These are phyloP conservation scores for Phaeosphaeria sp. DNA, from an alignment of 2,329 filamentous ascomycete genomes.

Conservation along the genomic window DNA sequence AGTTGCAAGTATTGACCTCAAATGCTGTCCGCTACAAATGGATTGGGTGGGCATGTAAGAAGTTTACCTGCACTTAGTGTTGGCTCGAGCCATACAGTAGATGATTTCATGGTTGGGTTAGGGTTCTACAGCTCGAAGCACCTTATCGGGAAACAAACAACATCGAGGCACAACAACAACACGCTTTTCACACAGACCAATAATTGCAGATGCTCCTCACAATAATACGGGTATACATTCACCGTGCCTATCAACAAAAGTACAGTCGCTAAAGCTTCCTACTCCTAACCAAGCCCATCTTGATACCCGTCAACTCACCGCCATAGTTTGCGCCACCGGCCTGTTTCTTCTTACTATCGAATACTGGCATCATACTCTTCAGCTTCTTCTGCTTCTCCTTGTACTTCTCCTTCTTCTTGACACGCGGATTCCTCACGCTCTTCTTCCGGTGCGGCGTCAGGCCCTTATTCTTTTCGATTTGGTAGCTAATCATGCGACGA, in stretches of 20 bases:
- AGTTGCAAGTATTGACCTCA: neutral
- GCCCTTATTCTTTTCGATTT: constrained; percentile 98
- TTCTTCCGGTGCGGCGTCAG: constrained; percentile 89
- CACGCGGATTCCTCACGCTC: constrained; percentile 90
- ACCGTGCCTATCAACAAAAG: neutral
- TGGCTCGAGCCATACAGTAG: too few relatives aligned
- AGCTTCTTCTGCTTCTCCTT: constrained; percentile 98
- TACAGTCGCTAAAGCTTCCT: constrained; percentile 72
- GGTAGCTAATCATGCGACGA: constrained; percentile 90
- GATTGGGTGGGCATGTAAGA: too few relatives aligned
- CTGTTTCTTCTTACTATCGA: constrained; percentile 79
- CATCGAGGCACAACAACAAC: too few relatives aligned
- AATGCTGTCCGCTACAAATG: too few relatives aligned
- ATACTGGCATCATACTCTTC: constrained; percentile 81
- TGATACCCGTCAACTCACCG: constrained; percentile 94
- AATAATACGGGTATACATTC: neutral
- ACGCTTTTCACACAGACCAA: too few relatives aligned
- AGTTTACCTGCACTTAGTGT: too few relatives aligned
- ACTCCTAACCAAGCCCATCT: constrained; percentile 90
- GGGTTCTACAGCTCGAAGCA: too few relatives aligned
- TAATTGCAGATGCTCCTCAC: too few relatives aligned
- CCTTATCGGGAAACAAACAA: too few relatives aligned
- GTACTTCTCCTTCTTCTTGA: constrained; percentile 98
- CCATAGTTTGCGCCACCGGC: constrained; percentile 70
- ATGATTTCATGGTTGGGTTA: too few relatives aligned